A percentile compares a stretch with the other conserved stretches of the same genome.
Evolutionary conservation across 352 stramenopile species (phyloP).

Genomic region (Phytopythium delawarense): DNA sequence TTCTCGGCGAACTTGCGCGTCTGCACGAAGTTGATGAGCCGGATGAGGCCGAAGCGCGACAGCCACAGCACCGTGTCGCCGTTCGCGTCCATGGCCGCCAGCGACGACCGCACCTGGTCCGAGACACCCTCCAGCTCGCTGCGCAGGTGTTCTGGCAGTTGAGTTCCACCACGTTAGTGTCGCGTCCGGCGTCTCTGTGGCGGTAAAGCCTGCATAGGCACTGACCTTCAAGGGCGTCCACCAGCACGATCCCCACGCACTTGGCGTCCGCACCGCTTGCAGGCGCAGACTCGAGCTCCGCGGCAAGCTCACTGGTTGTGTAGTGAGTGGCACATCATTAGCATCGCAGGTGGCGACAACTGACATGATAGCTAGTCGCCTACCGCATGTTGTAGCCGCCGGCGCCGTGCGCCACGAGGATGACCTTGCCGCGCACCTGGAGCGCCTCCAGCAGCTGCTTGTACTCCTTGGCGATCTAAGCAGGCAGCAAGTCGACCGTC

Average conservation of each 20-base stretch:
- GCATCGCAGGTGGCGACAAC: not conserved
- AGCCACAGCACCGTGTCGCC: conserved; percentile 49
- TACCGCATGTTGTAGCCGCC: conserved; percentile 82
- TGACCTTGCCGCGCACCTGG: conserved; percentile 46
- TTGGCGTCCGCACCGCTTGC: conserved; percentile 12
- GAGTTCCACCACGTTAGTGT: not conserved
- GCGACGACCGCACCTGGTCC: conserved; percentile 42
- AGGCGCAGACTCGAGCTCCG: conserved; percentile 28
- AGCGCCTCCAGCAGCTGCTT: conserved; percentile 49
- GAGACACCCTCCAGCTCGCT: conserved; percentile 59
- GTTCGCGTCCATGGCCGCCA: conserved; percentile 61
- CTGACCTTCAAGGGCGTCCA: conserved; percentile 59
- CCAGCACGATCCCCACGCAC: conserved; percentile 64
- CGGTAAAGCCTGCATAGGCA: not conserved
- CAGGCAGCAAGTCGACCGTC: not conserved
- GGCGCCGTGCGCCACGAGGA: conserved; percentile 69
- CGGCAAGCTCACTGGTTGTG: conserved; percentile 33
- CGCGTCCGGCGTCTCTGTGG: not conserved
- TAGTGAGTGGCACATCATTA: too few species aligned
- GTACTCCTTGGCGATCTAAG: conserved; percentile 63
- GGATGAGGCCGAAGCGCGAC: conserved; percentile 55
- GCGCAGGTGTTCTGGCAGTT: conserved; percentile 60
- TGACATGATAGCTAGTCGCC: not conserved
- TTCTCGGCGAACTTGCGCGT: conserved; percentile 45
- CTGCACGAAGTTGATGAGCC: conserved; percentile 66